Evolutionary conservation across 371 early-diverging fungal species (phyloP).

Genomic region (Dentiscutata heterogama): DNA sequence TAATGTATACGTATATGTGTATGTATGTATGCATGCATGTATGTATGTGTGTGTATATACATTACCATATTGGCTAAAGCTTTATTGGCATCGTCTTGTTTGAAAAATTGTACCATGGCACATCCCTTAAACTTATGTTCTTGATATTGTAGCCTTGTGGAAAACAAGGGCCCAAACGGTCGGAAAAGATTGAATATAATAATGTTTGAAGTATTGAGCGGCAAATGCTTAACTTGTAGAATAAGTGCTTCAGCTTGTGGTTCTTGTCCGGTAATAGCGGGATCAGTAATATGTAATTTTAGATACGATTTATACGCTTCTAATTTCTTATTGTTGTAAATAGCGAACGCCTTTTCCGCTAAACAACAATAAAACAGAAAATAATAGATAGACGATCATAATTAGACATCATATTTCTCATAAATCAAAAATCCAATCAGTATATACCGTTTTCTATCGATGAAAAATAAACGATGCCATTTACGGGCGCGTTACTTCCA

Average conservation of each 20-base stretch:
- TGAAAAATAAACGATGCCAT: conserved; percentile 5
- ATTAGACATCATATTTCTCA: neutral
- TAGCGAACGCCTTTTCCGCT: conserved; percentile 44
- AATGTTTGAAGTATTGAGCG: conserved; percentile 52
- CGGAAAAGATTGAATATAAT: conserved; percentile 58
- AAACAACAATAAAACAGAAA: neutral
- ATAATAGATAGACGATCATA: neutral
- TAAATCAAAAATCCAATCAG: neutral
- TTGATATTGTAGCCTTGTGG: conserved; percentile 56
- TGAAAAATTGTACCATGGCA: conserved; percentile 62
- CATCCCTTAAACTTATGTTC: conserved; percentile 52
- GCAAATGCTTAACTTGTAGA: conserved; percentile 56
- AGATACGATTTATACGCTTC: conserved; percentile 24
- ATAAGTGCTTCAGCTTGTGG: conserved; percentile 48
- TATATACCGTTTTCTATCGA: conserved; percentile 18
- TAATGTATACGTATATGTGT: no score
- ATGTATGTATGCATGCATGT: no score
- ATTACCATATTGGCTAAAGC: conserved; percentile 56
- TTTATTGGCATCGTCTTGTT: conserved; percentile 51
- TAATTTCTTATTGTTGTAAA: conserved; percentile 34
- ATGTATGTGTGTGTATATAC: no score
- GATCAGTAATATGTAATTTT: conserved; percentile 42
- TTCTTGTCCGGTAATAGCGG: neutral
- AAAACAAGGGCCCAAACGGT: conserved; percentile 61
- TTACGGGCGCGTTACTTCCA: neutral